These are phyloP conservation scores for Scedosporium boydii DNA, from an alignment of 2,329 filamentous ascomycete species.

Conservation along the genomic window DNA sequence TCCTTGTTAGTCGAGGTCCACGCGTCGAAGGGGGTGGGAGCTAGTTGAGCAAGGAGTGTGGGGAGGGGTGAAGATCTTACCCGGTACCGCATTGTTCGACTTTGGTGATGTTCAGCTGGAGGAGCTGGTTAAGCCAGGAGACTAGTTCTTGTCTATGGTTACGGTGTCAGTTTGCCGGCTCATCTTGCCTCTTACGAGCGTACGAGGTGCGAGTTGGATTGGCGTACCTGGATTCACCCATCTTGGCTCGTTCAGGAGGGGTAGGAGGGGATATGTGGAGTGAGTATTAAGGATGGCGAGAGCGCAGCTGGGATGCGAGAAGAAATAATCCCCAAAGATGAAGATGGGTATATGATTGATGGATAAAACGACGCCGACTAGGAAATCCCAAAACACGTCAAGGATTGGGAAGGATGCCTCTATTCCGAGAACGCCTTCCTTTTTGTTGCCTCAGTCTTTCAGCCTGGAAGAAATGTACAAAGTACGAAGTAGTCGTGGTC, in stretches of 20 bases:
- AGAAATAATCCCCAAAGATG: neutral
- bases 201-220: neutral
- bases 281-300: neutral
- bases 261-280: neutral
- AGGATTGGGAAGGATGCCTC: neutral
- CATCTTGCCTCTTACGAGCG: neutral
- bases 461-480: neutral
- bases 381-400: neutral
- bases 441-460: neutral
- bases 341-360: neutral
- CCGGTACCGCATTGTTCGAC: conserved; percentile 98
- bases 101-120: conserved; percentile 96
- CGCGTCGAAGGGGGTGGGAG: neutral
- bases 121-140: conserved; percentile 92
- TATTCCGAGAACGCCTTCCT: conserved; percentile 1
- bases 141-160: conserved; percentile 80
- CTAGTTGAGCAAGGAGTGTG: neutral
- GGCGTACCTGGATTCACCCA: conserved; percentile 56
- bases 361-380: neutral
- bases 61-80: conserved; percentile 41
- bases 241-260: conserved; percentile 24
- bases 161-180: neutral
- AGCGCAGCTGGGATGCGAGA: neutral
- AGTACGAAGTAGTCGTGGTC: neutral
- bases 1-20: conserved; percentile 2